A percentile compares a stretch with the other conserved stretches of the same genome.
Evolutionary conservation across 2,329 filamentous ascomycete genomes (phyloP).

Genomic region (Fusarium gaditjirri): DNA sequence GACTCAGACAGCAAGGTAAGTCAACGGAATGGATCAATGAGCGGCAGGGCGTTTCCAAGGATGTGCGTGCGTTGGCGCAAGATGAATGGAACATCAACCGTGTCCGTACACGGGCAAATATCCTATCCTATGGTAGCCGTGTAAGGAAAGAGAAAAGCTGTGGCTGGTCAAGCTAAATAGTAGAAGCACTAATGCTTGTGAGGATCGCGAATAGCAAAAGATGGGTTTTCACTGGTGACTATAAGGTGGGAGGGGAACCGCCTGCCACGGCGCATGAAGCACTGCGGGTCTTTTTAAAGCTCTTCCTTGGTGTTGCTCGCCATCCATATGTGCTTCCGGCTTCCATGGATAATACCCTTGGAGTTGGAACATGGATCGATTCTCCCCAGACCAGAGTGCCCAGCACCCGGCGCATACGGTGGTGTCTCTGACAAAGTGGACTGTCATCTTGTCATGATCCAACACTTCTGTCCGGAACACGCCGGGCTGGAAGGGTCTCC

Average conservation of each 20-base stretch:
- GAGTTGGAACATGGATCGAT: constrained; percentile 31
- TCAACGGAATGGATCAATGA: constrained; percentile 33
- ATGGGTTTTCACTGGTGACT: constrained; percentile 34
- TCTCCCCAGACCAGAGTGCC: constrained; percentile 7
- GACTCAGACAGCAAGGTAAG: constrained; percentile 13
- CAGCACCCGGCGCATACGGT: constrained; percentile 24
- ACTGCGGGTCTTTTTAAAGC: constrained; percentile 41
- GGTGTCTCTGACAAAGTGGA: constrained; percentile 40
- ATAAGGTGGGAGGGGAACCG: constrained; percentile 23
- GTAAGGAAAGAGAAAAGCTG: constrained; percentile 10
- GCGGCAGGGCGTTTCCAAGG: constrained; percentile 27
- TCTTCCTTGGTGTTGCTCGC: constrained; percentile 17
- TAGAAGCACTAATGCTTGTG: constrained; percentile 29
- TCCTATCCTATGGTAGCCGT: constrained; percentile 12
- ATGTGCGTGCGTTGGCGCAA: constrained; percentile 29
- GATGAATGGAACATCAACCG: constrained; percentile 20
- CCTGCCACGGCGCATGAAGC: constrained; percentile 39
- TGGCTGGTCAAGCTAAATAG: constrained; percentile 27
- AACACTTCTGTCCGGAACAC: constrained; percentile 40
- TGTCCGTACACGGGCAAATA: constrained; percentile 20
- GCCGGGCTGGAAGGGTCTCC: constrained; percentile 34
- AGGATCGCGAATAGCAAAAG: constrained; percentile 27
- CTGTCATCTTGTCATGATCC: constrained; percentile 43
- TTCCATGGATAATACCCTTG: not conserved
- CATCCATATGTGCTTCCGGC: not conserved